A percentile compares a stretch with the other conserved stretches of the same genome.
phyloP scores from a whole-genome alignment of 345 rosid species.

The Populus deltoides region DNA sequence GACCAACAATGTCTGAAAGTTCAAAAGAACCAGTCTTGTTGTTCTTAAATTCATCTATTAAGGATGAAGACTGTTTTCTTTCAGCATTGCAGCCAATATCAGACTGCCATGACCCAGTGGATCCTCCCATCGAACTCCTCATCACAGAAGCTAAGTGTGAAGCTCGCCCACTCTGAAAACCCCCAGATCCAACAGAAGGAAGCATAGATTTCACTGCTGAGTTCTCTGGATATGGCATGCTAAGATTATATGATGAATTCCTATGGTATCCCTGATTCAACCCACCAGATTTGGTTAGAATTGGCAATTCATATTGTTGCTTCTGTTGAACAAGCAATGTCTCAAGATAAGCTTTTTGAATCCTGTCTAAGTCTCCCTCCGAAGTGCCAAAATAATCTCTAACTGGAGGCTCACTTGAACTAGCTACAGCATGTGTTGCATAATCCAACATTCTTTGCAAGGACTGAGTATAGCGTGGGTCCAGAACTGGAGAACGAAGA shows the following conservation, averaged over 20 bases:
- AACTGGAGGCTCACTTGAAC: slow-evolving; percentile 40
- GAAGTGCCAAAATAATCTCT: slow-evolving; percentile 45
- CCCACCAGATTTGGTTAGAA: slow-evolving; percentile 47
- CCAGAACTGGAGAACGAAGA: slow-evolving; percentile 43
- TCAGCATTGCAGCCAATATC: slow-evolving; percentile 52
- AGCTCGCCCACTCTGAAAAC: slow-evolving; percentile 48
- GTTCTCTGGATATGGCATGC: slow-evolving; percentile 46
- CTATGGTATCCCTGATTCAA: slow-evolving; percentile 46
- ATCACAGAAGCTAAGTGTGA: slow-evolving; percentile 52
- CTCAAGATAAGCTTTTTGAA: slow-evolving; percentile 58
- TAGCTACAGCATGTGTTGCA: slow-evolving; percentile 22
- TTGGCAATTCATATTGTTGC: slow-evolving; percentile 51
- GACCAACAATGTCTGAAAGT: slow-evolving; percentile 64
- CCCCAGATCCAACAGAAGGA: slow-evolving; percentile 56
- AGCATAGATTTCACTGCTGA: slow-evolving; percentile 44
- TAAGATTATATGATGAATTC: slow-evolving; percentile 50
- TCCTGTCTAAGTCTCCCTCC: slow-evolving; percentile 42
- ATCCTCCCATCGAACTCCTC: slow-evolving; percentile 53
- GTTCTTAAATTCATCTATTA: slow-evolving; percentile 83
- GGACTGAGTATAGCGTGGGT: slow-evolving; percentile 52
- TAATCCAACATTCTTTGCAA: slow-evolving; percentile 46
- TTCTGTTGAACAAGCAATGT: slow-evolving; percentile 65
- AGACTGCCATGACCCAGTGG: slow-evolving; percentile 51
- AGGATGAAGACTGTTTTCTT: slow-evolving; percentile 48
- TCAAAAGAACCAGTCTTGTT: slow-evolving; percentile 72